These are phyloP conservation scores for Fraxinus xanthoxyloides DNA, from an alignment of 305 asterid species.

Conservation along the genomic window DNA sequence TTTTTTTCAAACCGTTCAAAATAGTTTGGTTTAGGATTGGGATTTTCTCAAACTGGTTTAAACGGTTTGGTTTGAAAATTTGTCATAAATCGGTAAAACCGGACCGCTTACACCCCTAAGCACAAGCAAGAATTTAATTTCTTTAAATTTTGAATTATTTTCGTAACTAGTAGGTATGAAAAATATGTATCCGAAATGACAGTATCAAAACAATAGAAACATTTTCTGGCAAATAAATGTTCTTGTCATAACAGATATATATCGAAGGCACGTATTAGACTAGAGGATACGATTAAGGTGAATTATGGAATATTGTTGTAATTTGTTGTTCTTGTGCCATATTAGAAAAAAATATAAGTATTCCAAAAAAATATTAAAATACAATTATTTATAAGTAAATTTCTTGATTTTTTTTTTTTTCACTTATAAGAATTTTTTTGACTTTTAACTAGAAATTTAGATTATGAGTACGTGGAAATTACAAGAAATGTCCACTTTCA, in stretches of 20 bases:
- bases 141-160: neutral
- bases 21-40: too few species aligned
- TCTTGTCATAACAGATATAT: neutral
- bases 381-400: neutral
- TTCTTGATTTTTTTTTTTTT: neutral
- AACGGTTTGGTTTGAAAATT: too few species aligned
- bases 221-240: neutral
- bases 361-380: too few species aligned
- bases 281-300: neutral
- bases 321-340: neutral
- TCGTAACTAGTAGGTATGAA: neutral
- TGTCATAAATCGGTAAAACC: too few species aligned
- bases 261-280: neutral
- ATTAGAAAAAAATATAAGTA: neutral
- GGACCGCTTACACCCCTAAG: too few species aligned
- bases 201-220: neutral
- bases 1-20: too few species aligned
- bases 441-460: neutral
- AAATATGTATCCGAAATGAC: neutral
- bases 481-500: too few species aligned
- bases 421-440: neutral
- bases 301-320: neutral
- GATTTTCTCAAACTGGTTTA: too few species aligned
- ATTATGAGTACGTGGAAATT: neutral
- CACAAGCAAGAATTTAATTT: neutral